phyloP scores from a whole-genome alignment of 768 basidiomycete genomes.

The Trametes cubensis region DNA sequence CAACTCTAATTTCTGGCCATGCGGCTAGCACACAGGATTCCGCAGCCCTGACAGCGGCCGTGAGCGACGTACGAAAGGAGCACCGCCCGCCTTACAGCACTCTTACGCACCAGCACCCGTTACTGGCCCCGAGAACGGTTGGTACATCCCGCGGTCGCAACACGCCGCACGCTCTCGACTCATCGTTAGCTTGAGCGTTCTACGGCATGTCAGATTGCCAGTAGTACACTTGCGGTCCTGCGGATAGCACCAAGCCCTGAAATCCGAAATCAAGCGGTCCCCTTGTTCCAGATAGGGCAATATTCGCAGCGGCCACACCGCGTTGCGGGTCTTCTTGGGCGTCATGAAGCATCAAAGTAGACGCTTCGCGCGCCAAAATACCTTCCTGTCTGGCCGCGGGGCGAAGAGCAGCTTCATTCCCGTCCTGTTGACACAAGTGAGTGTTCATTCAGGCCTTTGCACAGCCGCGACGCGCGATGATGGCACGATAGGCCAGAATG shows the following conservation, averaged over 20 bases:
- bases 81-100: too few relatives aligned
- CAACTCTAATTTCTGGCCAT: too few relatives aligned
- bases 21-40: too few relatives aligned
- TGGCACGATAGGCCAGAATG: not conserved
- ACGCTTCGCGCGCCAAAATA: slow-evolving; percentile 1
- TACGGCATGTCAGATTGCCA: too few relatives aligned
- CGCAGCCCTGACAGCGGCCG: too few relatives aligned
- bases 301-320: not conserved
- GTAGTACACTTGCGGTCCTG: not conserved
- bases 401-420: slow-evolving; percentile 10
- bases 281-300: slow-evolving; percentile 11
- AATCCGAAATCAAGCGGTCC: slow-evolving; percentile 6
- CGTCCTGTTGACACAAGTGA: not conserved
- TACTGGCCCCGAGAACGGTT: too few relatives aligned
- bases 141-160: too few relatives aligned
- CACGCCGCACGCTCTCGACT: too few relatives aligned
- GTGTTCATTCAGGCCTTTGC: not conserved
- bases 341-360: not conserved
- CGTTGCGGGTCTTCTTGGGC: slow-evolving; percentile 3
- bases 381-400: not conserved
- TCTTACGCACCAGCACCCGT: too few relatives aligned
- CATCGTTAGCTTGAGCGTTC: too few relatives aligned
- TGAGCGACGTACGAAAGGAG: too few relatives aligned
- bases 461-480: not conserved
- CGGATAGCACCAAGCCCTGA: not conserved